Base-by-base conservation (phyloP, 2,329 filamentous ascomycete genomes). In the Amesomyces nigricolor region DNA sequence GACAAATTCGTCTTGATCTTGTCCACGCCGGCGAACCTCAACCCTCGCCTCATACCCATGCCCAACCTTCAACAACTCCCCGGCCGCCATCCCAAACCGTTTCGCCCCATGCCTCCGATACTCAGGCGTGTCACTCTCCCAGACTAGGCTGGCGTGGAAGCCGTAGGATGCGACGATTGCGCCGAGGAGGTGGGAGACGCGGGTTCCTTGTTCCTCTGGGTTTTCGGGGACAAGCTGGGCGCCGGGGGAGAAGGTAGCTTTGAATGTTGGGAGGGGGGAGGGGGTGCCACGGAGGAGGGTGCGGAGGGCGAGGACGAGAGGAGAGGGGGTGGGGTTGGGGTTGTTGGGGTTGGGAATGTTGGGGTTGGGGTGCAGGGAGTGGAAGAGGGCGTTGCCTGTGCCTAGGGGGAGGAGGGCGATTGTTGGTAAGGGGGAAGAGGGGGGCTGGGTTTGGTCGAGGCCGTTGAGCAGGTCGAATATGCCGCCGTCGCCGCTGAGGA, bases 131-230 rank as follows among this genome's bases (percentile, higher is more conserved):
- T 97, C 92, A 70, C 88, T 94, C 73, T 96, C 91, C 63, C 89
- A 91, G 19, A 97, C 90, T 3, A 97, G 78, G 42, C 86, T 85
- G 30, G 91, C 89, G 66, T 97, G 92, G 65, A 97, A 83, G 17
- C 88, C 92, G 80, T 95, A 95, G 69, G 88, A 94, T 44, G 86
- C 86, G 2, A 97, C 91, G 19, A 96, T 89, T 22, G 87, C 87
- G 26, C 90, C 91, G 64, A 87, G 80, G 22, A 87, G 73, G 45
- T 71, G 68, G 63, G n/a, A 69, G 54, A 55, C 70, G 69, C 3
- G 62, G 51, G 8, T 65, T 50, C 42, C 22, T 5, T 61, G 51
- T 3, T 62, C 55, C 1, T 48, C 17, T 19, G 17, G 17, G 3
- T 19, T 19, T 19, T 19, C 17, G 17, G 72, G 72, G 64, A 79